Conservation (phyloP, 176 grass and related monocot species). For the Avena sativa region DNA sequence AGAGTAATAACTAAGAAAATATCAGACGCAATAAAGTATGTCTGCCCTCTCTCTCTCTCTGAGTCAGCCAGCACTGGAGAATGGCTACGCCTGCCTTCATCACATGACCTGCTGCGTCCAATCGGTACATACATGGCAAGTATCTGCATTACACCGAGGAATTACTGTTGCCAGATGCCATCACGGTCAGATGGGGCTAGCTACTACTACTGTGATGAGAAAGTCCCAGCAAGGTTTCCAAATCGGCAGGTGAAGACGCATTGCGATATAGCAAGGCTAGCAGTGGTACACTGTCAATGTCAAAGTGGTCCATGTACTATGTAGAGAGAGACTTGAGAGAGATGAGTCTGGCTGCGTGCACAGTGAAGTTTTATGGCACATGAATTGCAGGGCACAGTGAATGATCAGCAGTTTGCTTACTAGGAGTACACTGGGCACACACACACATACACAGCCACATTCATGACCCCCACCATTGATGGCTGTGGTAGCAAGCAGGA, state of each 20-base stretch:
- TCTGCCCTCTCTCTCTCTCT: background rate
- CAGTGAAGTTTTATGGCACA: conserved; percentile 51
- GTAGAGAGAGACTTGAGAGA: background rate
- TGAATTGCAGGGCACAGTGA: conserved; percentile 68
- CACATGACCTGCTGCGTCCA: conserved; percentile 44
- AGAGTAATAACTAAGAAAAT: conserved; percentile 30
- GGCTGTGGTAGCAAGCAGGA: conserved; percentile 39
- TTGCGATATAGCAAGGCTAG: conserved; percentile 1
- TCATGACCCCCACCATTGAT: conserved; percentile 50
- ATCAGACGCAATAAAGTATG: background rate
- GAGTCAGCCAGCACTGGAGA: conserved; percentile 40
- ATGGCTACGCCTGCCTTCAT: conserved; percentile 35
- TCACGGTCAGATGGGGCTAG: background rate
- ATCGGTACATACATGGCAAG: conserved; percentile 27
- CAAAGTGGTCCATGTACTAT: conserved; percentile 21
- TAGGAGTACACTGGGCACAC: conserved; percentile 25
- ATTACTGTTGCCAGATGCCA: conserved; percentile 6
- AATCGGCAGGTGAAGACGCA: conserved; percentile 25
- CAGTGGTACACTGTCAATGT: conserved; percentile 5
- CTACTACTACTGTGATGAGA: conserved; percentile 3
- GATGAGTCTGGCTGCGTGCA: conserved; percentile 30
- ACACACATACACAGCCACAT: conserved; percentile 43
- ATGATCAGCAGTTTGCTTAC: conserved; percentile 47
- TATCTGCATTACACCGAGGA: conserved; percentile 3
- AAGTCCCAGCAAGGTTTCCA: conserved; percentile 33